Base-by-base conservation (phyloP, 108 stramenopile species). In the Nitzschia sp. region DNA sequence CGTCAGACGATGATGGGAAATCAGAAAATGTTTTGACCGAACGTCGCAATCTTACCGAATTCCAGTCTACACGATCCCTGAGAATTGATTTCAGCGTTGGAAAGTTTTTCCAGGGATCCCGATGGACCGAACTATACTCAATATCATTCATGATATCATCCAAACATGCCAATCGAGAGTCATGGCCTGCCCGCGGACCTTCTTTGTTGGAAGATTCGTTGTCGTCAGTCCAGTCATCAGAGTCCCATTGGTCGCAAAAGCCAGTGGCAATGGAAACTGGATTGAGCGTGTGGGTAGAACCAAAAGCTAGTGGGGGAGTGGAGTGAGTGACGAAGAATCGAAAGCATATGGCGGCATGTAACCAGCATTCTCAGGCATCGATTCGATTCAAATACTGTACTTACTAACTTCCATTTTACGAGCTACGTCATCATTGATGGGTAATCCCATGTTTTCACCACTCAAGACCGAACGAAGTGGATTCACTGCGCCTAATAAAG, bases 371-470 rank as follows among this genome's bases (percentile, higher is more conserved):
- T 13, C 38, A 41, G 38, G 13, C 38, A 41, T 6, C 38, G 38
- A n/a, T n/a, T n/a, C n/a, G n/a, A n/a, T n/a, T n/a, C n/a, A n/a
- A n/a, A n/a, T n/a, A n/a, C n/a, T 29, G 6, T 36, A 81, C 82
- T 82, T 64, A 82, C 82, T 87, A 34, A 95, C 65, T 61, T 92
- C 94, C 69, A 95, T 76, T 19, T 74, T 62, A 64, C 94, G 62
- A 6, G 88, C 87, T 23, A 81, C 80, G 31, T 80, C 82, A 61
- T 95, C 88, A 6, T 75, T 80, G 21, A 95, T 74, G 19, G 94
- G 94, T 56, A 95, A 61, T 29, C 94, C 94, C 94, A 95, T 95
- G 53, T 86, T 91, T 66, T 95, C 94, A 33, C 94, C 94, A 55
- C 77, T 81, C 5, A 95, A 71, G 13, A 92, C 94, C 36, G 88